These are phyloP conservation scores for Begonia loranthoides DNA, from an alignment of 306 rosid species.

Conservation along the genomic window DNA sequence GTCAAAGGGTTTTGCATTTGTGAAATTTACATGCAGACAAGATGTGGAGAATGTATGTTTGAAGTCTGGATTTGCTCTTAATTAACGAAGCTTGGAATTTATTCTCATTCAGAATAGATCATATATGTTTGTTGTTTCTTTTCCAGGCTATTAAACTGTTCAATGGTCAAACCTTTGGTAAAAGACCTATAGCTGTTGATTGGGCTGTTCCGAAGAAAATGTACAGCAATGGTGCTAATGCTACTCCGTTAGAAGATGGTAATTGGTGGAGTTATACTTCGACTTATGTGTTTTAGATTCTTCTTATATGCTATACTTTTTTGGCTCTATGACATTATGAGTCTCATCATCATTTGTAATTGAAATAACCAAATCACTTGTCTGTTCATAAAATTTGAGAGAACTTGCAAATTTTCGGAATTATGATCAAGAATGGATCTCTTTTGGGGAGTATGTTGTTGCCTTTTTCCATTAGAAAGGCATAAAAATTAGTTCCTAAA, in stretches of 20 bases:
- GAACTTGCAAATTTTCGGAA: not conserved
- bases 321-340: not conserved
- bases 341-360: no score
- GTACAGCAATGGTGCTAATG: conserved; percentile 35
- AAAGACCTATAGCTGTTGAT: conserved; percentile 87
- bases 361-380: no score
- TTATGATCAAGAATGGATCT: no score
- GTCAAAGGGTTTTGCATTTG: conserved; percentile 89
- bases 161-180: conserved; percentile 58
- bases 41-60: conserved; percentile 69
- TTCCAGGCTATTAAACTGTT: conserved; percentile 64
- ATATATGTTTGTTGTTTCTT: not conserved
- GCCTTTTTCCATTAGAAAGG: no score
- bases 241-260: conserved; percentile 47
- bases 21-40: conserved; percentile 76
- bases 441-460: no score
- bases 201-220: conserved; percentile 89
- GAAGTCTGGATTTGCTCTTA: conserved; percentile 10
- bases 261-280: conserved; percentile 5
- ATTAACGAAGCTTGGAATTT: not conserved
- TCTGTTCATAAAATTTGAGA: no score
- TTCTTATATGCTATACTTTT: not conserved
- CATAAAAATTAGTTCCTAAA: no score
- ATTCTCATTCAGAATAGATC: not conserved
- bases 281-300: not conserved